Evolutionary conservation across 495 filamentous ascomycete genomes (phyloP).

Genomic region (Tuber calosporum): DNA sequence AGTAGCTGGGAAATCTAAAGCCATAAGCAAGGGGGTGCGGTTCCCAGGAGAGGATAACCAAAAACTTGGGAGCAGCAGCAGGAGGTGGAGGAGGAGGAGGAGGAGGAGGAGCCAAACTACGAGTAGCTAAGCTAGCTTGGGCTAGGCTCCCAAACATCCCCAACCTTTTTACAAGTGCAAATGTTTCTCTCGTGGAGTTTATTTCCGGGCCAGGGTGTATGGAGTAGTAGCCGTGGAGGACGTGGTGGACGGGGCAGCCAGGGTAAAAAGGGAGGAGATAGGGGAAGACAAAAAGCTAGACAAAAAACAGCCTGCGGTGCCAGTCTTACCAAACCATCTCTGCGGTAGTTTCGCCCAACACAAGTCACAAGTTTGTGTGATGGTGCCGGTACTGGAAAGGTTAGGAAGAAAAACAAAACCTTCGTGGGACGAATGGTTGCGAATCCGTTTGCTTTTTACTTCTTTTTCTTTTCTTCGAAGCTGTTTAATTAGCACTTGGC

Average conservation of each 20-base stretch:
- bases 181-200: background rate
- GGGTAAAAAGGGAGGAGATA: background rate
- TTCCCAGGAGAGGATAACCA: background rate
- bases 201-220: background rate
- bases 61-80: background rate
- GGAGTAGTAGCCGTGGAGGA: background rate
- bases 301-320: background rate
- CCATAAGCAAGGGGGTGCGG: background rate
- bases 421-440: too few species aligned
- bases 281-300: background rate
- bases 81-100: too few species aligned
- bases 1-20: background rate
- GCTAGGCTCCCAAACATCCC: background rate
- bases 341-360: background rate
- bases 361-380: background rate
- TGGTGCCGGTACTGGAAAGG: background rate
- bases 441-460: background rate
- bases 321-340: background rate
- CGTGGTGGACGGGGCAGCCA: background rate
- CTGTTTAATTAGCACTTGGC: slow-evolving; percentile 2
- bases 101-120: background rate
- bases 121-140: background rate
- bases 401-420: too few species aligned
- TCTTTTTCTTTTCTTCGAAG: background rate
- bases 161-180: background rate